phyloP scores from a whole-genome alignment of 345 rosid species.

The Ceriops tagal region DNA sequence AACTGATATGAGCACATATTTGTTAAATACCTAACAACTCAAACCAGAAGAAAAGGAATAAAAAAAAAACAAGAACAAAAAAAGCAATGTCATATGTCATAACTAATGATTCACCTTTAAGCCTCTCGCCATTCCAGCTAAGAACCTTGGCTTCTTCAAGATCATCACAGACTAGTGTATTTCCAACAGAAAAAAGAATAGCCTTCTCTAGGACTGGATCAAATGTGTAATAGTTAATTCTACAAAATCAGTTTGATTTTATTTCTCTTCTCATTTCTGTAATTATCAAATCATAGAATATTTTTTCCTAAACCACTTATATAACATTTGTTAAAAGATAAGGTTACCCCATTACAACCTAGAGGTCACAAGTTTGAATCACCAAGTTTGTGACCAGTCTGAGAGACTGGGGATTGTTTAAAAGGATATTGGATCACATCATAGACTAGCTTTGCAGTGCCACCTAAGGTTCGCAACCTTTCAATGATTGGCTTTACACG shows the following conservation, averaged over 20 bases:
- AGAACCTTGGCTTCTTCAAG: slow-evolving; percentile 94
- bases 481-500: slow-evolving; percentile 86
- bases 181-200: slow-evolving; percentile 90
- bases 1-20: slow-evolving; percentile 46
- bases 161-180: slow-evolving; percentile 90
- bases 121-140: slow-evolving; percentile 92
- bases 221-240: slow-evolving; percentile 71
- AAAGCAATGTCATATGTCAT: background rate
- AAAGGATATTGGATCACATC: slow-evolving; percentile 98
- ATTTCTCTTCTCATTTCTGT: background rate
- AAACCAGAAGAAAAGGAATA: background rate
- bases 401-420: slow-evolving; percentile 13
- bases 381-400: background rate
- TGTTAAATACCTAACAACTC: slow-evolving; percentile 1
- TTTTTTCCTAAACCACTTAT: too few relatives aligned
- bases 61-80: background rate
- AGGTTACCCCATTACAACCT: too few relatives aligned
- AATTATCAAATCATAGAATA: background rate
- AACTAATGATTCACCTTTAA: slow-evolving; percentile 53
- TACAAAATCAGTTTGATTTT: slow-evolving; percentile 19
- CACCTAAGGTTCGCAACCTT: slow-evolving; percentile 75
- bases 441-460: slow-evolving; percentile 74
- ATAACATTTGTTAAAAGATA: too few relatives aligned
- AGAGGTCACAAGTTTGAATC: background rate
- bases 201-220: slow-evolving; percentile 91